These are phyloP conservation scores for Raphanus sativus DNA, from an alignment of 345 rosid genomes.

Conservation along the genomic window DNA sequence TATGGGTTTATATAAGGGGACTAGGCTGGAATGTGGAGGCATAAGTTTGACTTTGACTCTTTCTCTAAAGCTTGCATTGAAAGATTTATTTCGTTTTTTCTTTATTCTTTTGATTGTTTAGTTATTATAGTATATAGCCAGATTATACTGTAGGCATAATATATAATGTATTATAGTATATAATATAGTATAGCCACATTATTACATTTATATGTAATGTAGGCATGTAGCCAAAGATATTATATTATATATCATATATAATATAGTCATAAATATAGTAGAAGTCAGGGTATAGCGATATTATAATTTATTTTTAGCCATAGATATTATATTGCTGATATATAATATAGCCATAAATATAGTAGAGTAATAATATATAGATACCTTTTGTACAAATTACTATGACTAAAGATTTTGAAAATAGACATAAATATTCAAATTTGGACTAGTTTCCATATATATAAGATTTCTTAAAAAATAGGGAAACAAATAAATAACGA, in stretches of 20 bases:
- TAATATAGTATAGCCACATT: not conserved
- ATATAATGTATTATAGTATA: not conserved
- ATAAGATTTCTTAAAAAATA: not conserved
- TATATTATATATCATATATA: too few species aligned
- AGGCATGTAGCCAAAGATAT: too few species aligned
- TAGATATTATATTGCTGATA: too few species aligned
- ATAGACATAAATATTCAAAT: not conserved
- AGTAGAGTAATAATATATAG: too few species aligned
- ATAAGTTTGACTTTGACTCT: slow-evolving; percentile 22
- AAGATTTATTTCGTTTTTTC: not conserved
- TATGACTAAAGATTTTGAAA: too few species aligned
- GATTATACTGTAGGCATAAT: too few species aligned
- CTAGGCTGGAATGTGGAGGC: not conserved
- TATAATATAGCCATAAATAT: too few species aligned
- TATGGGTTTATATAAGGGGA: slow-evolving; percentile 28
- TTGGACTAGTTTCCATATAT: not conserved
- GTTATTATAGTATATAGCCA: not conserved
- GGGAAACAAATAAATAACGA: not conserved
- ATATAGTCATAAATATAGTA: too few species aligned
- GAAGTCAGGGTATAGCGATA: not conserved
- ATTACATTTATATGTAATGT: too few species aligned
- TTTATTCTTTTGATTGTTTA: not conserved
- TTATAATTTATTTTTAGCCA: not conserved
- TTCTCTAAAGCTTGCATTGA: not conserved
- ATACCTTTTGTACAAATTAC: too few species aligned